Conservation (phyloP, 2,329 filamentous ascomycete genomes). For the Leptographium lundbergii region DNA sequence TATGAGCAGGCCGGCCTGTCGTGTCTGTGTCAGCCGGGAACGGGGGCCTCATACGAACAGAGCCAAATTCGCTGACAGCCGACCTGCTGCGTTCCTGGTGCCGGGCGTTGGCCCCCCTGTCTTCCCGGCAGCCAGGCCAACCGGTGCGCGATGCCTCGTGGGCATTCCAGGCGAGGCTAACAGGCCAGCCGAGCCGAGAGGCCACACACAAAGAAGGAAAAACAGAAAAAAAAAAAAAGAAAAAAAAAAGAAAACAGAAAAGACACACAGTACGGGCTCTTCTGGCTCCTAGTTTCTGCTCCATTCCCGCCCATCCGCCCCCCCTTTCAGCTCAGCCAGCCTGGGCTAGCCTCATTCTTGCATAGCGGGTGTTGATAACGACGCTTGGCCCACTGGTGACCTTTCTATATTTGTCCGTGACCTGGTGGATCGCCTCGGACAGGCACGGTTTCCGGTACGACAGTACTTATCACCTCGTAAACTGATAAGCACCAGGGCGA, state of each 20-base stretch:
- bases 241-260: neutral
- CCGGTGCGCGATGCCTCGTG: no score
- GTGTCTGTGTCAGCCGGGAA: no score
- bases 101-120: no score
- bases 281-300: neutral
- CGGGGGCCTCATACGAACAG: neutral
- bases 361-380: neutral
- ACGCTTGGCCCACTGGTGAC: neutral
- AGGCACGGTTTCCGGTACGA: neutral
- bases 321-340: slow-evolving; percentile 2
- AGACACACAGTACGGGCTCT: neutral
- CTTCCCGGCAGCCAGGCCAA: no score
- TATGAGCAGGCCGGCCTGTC: neutral
- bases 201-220: neutral
- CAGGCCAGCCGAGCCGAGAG: neutral
- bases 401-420: neutral
- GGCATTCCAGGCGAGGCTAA: no score
- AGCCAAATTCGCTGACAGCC: neutral
- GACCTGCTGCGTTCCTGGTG: no score
- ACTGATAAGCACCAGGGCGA: neutral
- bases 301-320: neutral
- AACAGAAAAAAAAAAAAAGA: neutral
- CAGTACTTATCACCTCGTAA: neutral
- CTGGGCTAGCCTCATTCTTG: neutral
- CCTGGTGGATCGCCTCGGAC: neutral